Evolutionary conservation across 495 filamentous ascomycete genomes (phyloP), one percentile per base, ranked within the genome.

Genomic region (Oleoguttula mirabilis): DNA sequence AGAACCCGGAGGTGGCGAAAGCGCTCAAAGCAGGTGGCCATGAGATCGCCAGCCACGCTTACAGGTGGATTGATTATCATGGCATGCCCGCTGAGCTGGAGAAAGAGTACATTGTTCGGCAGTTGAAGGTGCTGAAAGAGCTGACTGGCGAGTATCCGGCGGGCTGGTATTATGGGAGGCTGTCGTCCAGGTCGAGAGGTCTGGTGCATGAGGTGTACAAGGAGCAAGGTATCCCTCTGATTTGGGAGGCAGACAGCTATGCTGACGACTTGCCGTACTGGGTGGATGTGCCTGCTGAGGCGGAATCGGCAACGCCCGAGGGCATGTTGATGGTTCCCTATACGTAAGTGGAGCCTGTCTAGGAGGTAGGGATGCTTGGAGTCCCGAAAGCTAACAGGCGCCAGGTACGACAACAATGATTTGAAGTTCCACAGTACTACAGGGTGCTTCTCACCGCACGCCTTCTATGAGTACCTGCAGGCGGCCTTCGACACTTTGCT

Each of bases 201-300:
- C 44, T 67, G 27, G 56, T 65, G 16, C 55, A 43, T 24, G 54
- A 65, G 31, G 60, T 63, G 8, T 64, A 61, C 41, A 53, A 58
- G 21, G 64, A 67, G 45, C 50, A 58, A 48, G 56, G 51, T 6
- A 43, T 56, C 25, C 43, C 43, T 5, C 41, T 67, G 2, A 41
- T 61, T 1, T 67, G 61, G 62, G 49, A 54, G 10, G 45, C 45
- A 3, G 62, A 67, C 41, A 46, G 52, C 8, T 67, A 65, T 39
- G 56, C 60, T 6, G 64, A 67, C 45, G 64, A 67, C 41, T 36
- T 67, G 20, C 64, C 64, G 6, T 67, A 64, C 42, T 66, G 61
- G 62, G 52, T 60, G 6, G 62, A 67, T 48, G 51, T 66, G 6
- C 60, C 62, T 11, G 50, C 58, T 4, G 64, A 67, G 47, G 52